phyloP scores from a whole-genome alignment of 2,329 filamentous ascomycete species.

The Ophiosphaerella herpotricha region DNA sequence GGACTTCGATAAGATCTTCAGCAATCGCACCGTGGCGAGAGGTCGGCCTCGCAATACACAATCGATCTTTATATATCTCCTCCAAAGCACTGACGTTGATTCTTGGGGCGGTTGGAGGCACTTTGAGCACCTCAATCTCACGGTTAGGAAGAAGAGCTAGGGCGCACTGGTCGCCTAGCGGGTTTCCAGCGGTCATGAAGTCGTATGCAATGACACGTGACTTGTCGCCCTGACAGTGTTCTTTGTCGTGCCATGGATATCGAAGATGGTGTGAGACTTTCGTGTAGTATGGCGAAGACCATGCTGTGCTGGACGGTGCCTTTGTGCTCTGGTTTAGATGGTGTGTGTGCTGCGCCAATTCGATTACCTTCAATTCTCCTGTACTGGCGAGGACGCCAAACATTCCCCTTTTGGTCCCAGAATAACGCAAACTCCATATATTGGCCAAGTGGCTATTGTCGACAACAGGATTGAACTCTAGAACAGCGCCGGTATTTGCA shows the following conservation, averaged over 20 bases:
- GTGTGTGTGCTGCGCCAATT: constrained; percentile 58
- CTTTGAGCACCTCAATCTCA: constrained; percentile 54
- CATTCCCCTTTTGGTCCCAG: constrained; percentile 60
- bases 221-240: constrained; percentile 51
- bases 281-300: constrained; percentile 52
- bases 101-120: constrained; percentile 50
- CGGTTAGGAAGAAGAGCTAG: constrained; percentile 59
- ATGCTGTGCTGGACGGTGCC: constrained; percentile 34
- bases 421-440: constrained; percentile 67
- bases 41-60: constrained; percentile 37
- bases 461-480: constrained; percentile 62
- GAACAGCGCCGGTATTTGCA: constrained; percentile 59
- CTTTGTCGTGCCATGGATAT: constrained; percentile 53
- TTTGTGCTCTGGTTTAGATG: constrained; percentile 27
- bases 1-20: constrained; percentile 41
- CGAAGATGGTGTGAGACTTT: constrained; percentile 49
- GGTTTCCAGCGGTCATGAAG: constrained; percentile 57
- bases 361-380: constrained; percentile 62
- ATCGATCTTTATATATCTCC: constrained; percentile 48
- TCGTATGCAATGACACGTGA: constrained; percentile 64
- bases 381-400: constrained; percentile 64
- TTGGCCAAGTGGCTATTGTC: constrained; percentile 54
- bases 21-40: constrained; percentile 34
- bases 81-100: constrained; percentile 51
- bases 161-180: constrained; percentile 54